Percentiles rank a stretch among this genome's conserved stretches.
phyloP scores from a whole-genome alignment of 2,329 filamentous ascomycete genomes.

The Cyclaneusma minus region DNA sequence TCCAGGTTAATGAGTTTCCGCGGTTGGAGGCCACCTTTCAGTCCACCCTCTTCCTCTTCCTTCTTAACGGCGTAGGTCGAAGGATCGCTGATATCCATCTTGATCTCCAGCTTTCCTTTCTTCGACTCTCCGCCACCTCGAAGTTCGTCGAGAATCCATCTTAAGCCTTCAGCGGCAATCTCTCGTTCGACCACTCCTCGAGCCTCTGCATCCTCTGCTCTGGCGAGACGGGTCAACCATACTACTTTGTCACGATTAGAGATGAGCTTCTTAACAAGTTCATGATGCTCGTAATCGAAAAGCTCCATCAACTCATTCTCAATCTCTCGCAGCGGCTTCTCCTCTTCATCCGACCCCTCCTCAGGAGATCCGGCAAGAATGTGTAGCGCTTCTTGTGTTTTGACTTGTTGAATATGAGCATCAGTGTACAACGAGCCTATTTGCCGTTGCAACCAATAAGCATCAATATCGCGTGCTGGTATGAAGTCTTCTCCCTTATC shows the following conservation, averaged over 20 bases:
- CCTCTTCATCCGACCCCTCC: slow-evolving; percentile 57
- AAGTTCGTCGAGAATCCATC: slow-evolving; percentile 77
- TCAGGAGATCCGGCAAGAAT: slow-evolving; percentile 66
- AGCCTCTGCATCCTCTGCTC: slow-evolving; percentile 65
- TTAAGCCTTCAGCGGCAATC: slow-evolving; percentile 78
- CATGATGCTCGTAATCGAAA: slow-evolving; percentile 93
- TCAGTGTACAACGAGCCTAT: slow-evolving; percentile 81
- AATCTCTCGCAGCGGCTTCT: slow-evolving; percentile 77
- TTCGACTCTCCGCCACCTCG: slow-evolving; percentile 50
- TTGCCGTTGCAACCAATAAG: slow-evolving; percentile 91
- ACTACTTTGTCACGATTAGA: slow-evolving; percentile 87
- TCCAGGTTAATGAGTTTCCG: slow-evolving; percentile 83
- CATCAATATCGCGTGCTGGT: slow-evolving; percentile 80
- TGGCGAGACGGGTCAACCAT: slow-evolving; percentile 81
- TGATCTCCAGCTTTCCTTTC: slow-evolving; percentile 66
- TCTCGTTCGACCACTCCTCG: slow-evolving; percentile 70
- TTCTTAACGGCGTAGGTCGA: slow-evolving; percentile 34
- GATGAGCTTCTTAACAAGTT: slow-evolving; percentile 80
- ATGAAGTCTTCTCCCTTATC: slow-evolving; percentile 52
- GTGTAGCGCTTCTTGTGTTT: slow-evolving; percentile 69
- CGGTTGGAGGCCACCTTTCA: slow-evolving; percentile 75
- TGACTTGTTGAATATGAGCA: slow-evolving; percentile 84
- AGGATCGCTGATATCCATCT: slow-evolving; percentile 82
- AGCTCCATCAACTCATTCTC: slow-evolving; percentile 98
- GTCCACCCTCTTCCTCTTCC: slow-evolving; percentile 46